These are phyloP conservation scores for Rubus parviflorus DNA, from an alignment of 306 rosid genomes.

Conservation along the genomic window DNA sequence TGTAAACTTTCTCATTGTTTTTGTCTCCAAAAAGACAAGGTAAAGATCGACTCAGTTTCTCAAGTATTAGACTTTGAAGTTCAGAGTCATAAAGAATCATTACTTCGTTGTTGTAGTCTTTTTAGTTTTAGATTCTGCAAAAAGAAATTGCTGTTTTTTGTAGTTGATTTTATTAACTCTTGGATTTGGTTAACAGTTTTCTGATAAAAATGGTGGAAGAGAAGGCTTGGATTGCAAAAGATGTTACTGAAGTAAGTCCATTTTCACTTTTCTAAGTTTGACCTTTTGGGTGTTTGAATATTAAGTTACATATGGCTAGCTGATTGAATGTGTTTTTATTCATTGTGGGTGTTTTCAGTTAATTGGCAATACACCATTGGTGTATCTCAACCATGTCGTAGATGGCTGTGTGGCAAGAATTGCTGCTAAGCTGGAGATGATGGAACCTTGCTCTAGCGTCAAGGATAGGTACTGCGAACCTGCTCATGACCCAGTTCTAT, in stretches of 20 bases:
- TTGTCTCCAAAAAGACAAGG: not conserved
- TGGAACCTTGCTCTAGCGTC: constrained; percentile 98
- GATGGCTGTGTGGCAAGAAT: constrained; percentile 71
- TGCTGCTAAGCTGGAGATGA: constrained; percentile 94
- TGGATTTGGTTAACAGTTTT: constrained; percentile 33
- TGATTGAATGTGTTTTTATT: not conserved
- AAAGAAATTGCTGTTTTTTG: not conserved
- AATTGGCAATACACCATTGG: constrained; percentile 80
- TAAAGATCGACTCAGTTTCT: not conserved
- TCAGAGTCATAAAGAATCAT: not conserved
- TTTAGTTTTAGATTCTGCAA: not conserved
- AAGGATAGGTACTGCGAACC: constrained; percentile 63
- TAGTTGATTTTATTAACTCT: not conserved
- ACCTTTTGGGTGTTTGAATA: not conserved
- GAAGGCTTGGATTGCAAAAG: constrained; percentile 68
- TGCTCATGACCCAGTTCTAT: not conserved
- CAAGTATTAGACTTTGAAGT: not conserved
- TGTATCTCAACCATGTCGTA: constrained; percentile 75
- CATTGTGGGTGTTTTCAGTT: constrained; percentile 42
- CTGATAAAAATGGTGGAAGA: constrained; percentile 63
- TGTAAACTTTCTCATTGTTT: not conserved
- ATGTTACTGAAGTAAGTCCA: constrained; percentile 74
- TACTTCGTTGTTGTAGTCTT: not conserved
- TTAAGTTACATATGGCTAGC: constrained; percentile 5
- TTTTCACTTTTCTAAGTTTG: constrained; percentile 1